Conservation (phyloP, 169 alveolate species). For the Plasmodium malariae region DNA sequence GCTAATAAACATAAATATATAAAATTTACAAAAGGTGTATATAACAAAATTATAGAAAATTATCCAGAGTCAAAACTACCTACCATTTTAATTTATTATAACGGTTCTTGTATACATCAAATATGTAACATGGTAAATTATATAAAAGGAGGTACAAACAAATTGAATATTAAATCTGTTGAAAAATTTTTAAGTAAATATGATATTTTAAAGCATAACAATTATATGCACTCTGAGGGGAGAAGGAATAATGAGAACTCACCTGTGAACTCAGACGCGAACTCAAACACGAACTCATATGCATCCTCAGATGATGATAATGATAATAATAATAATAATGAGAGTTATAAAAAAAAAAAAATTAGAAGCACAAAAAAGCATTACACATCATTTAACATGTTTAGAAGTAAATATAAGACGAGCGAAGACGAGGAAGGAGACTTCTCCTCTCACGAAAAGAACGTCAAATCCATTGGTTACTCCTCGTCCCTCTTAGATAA, state of each 20-base stretch:
- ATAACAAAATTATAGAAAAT: slow-evolving; percentile 79
- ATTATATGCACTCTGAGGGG: not conserved
- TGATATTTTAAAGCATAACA: slow-evolving; percentile 13
- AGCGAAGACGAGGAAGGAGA: slow-evolving; percentile 3
- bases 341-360: not conserved
- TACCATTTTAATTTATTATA: slow-evolving; percentile 81
- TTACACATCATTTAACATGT: slow-evolving; percentile 39
- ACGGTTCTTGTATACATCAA: slow-evolving; percentile 83
- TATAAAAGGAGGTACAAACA: slow-evolving; percentile 58
- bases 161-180: slow-evolving; percentile 19
- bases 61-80: slow-evolving; percentile 86
- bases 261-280: not conserved
- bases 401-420: slow-evolving; percentile 1
- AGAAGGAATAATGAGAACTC: not conserved
- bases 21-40: slow-evolving; percentile 85
- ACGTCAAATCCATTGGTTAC: slow-evolving; percentile 28
- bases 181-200: slow-evolving; percentile 38
- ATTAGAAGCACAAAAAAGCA: slow-evolving; percentile 41
- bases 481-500: slow-evolving; percentile 6
- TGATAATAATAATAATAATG: not conserved
- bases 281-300: not conserved
- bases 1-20: slow-evolving; percentile 79
- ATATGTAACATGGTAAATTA: slow-evolving; percentile 67
- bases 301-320: not conserved
- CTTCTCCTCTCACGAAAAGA: slow-evolving; percentile 16